These are phyloP conservation scores for Trichoderma sp. DNA, from an alignment of 2,329 filamentous ascomycete genomes.

Conservation along the genomic window DNA sequence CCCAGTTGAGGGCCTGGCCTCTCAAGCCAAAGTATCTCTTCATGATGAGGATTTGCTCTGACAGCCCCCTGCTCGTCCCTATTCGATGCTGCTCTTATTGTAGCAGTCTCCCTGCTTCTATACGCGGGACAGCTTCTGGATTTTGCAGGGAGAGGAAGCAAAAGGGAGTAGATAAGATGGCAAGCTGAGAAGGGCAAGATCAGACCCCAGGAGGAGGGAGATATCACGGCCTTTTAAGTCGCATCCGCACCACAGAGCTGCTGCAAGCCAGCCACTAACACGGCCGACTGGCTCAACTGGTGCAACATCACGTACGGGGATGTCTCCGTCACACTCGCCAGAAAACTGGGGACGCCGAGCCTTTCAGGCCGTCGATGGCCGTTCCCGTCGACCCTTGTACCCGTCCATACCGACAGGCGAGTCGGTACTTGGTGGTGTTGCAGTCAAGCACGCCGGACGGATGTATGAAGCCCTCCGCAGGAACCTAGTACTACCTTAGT, in stretches of 20 bases:
- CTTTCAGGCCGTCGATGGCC: slow-evolving; percentile 6
- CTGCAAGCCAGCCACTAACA: slow-evolving; percentile 3
- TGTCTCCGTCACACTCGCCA: slow-evolving; percentile 7
- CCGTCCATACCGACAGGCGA: neutral
- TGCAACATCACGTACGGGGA: slow-evolving; percentile 17
- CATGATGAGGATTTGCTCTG: slow-evolving; percentile 32
- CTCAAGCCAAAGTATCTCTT: slow-evolving; percentile 64
- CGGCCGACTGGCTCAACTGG: slow-evolving; percentile 5
- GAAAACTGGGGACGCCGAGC: slow-evolving; percentile 10
- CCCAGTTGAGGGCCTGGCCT: slow-evolving; percentile 67
- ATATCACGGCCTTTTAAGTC: slow-evolving; percentile 26
- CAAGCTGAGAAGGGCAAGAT: slow-evolving; percentile 6
- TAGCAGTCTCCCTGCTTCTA: neutral
- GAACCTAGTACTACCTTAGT: neutral
- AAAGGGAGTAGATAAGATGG: slow-evolving; percentile 1
- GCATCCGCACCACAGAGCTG: slow-evolving; percentile 9
- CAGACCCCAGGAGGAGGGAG: slow-evolving; percentile 15
- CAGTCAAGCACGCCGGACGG: slow-evolving; percentile 11
- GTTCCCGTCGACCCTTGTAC: slow-evolving; percentile 16
- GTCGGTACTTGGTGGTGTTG: neutral
- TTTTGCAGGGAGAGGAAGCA: neutral
- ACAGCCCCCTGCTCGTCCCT: neutral
- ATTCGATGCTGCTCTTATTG: neutral
- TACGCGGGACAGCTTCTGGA: neutral
- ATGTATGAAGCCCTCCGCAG: neutral